Base-by-base conservation (phyloP, 306 rosid species). In the Pyrus bretschneideri region DNA sequence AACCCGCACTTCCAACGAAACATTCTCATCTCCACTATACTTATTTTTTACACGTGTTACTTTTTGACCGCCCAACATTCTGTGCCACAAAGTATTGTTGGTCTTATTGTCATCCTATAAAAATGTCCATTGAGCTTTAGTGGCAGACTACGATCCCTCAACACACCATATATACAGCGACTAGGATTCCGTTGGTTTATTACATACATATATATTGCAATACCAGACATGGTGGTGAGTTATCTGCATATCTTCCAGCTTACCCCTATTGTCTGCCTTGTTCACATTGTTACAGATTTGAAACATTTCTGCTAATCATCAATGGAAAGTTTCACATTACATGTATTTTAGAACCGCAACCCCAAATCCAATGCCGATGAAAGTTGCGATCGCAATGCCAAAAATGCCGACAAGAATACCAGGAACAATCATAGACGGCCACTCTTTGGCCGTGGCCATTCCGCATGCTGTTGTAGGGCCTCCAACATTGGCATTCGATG, bases 351-450 rank as follows among this genome's bases (percentile, higher is more conserved):
- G 77, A 46, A 91, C 85, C 4, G 76, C 51, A 12, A 61, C 17
- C 62, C 89, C 92, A 23, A 91, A 91, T 33, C 79, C 97, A 63
- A 89, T 87, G 55, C 97, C 94, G 2, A 89, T 87, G 82, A 89
- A 91, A 81, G 94, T 88, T 29, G 93, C 97, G 4, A 91, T 85
- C 63, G 88, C 80, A 52, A 86, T 85, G 31, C 94, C 94, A 55
- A 91, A 86, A 69, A 89, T 88, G 78, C 97, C 97, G 72, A 88
- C 94, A 76, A 89, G 97, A 88, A 91, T 87, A 58, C 90, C 90
- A 52, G 94, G 90, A 66, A 91, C 86, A 64, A 91, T 64, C 82
- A 91, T 83, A 13, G 97, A 91, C 46, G 64, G 60, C 92, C 97
- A 91, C 70, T 88, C 89, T 84, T 85, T 89, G 59, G 91, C 85